A percentile compares a stretch with the other conserved stretches of the same genome.
phyloP scores from a whole-genome alignment of 2,329 filamentous ascomycete species.

The Colletotrichum paranaense region DNA sequence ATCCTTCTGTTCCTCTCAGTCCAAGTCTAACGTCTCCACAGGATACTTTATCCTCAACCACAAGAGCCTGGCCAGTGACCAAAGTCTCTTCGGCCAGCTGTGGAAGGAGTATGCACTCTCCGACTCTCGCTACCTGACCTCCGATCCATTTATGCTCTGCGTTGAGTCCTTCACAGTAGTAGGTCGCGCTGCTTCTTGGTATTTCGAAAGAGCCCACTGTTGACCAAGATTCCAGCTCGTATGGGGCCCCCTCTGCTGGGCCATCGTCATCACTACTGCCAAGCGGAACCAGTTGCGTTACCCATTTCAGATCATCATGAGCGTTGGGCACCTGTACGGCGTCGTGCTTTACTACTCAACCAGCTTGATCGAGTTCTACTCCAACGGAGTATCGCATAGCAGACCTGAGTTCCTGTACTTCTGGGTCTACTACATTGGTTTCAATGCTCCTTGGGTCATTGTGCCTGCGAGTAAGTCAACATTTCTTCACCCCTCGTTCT shows the following conservation, averaged over 20 bases:
- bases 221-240: constrained; percentile 50
- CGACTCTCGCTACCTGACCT: constrained; percentile 87
- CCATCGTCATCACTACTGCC: constrained; percentile 59
- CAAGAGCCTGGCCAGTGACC: constrained; percentile 70
- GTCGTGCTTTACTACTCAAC: constrained; percentile 73
- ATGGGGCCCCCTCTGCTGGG: constrained; percentile 70
- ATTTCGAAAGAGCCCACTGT: not conserved
- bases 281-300: constrained; percentile 58
- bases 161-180: constrained; percentile 87
- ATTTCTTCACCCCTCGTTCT: not conserved
- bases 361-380: constrained; percentile 59
- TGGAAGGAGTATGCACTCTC: constrained; percentile 95
- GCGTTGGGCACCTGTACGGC: constrained; percentile 69
- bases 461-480: constrained; percentile 63
- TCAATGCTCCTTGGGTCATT: constrained; percentile 71
- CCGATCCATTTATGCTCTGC: constrained; percentile 86
- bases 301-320: constrained; percentile 61
- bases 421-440: constrained; percentile 72
- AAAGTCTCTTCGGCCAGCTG: constrained; percentile 82
- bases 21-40: constrained; percentile 40
- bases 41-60: constrained; percentile 83
- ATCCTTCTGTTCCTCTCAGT: not conserved
- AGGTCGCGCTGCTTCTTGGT: constrained; percentile 43
- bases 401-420: constrained; percentile 71
- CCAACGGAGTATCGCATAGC: constrained; percentile 61